Conservation (phyloP, 78 protist species). For the Guillardia theta region DNA sequence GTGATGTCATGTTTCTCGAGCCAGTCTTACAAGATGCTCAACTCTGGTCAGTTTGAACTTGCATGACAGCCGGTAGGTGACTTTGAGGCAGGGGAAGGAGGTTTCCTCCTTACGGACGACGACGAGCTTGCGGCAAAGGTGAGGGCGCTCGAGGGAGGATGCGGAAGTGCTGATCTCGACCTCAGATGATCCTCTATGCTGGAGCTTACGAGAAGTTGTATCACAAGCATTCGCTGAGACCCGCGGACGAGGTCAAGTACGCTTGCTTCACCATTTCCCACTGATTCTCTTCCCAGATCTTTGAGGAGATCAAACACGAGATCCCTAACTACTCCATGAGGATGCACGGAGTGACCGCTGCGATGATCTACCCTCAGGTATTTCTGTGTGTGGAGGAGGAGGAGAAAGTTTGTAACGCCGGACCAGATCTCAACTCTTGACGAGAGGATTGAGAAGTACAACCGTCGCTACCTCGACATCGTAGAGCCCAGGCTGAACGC, state of each 20-base stretch:
- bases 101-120: slow-evolving; percentile 38
- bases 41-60: too few species aligned
- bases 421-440: not conserved
- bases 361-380: slow-evolving; percentile 7
- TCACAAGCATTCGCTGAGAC: not conserved
- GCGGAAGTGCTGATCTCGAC: too few species aligned
- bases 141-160: too few species aligned
- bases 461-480: not conserved
- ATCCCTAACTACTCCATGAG: slow-evolving; percentile 34
- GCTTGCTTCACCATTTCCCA: too few species aligned
- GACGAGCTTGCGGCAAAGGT: not conserved
- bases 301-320: not conserved
- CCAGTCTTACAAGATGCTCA: slow-evolving; percentile 32
- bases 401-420: not conserved
- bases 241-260: not conserved
- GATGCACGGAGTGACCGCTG: not conserved
- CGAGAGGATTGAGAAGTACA: not conserved
- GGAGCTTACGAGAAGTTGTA: not conserved
- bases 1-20: not conserved
- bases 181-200: not conserved
- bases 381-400: not conserved
- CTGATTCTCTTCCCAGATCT: too few species aligned
- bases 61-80: too few species aligned
- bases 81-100: slow-evolving; percentile 56
- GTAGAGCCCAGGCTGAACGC: too few species aligned